Evolutionary conservation across 2,329 filamentous ascomycete species (phyloP).

Genomic region (Onygena corvina): DNA sequence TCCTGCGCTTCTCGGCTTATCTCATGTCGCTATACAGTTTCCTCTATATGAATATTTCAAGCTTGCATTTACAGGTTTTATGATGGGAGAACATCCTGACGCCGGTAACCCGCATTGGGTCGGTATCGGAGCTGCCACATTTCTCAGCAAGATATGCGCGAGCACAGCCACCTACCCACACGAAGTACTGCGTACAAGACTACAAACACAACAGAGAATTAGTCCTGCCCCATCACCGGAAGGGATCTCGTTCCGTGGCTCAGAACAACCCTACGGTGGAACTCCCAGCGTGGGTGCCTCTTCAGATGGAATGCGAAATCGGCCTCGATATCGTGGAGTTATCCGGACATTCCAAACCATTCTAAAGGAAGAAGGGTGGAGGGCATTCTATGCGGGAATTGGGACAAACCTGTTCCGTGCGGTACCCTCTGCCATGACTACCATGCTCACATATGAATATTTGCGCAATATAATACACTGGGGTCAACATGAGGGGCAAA

Average conservation of each 20-base stretch:
- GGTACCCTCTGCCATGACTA: conserved; percentile 89
- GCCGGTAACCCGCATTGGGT: conserved; percentile 58
- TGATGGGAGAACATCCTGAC: conserved; percentile 62
- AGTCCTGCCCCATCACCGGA: conserved; percentile 36
- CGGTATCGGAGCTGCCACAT: conserved; percentile 76
- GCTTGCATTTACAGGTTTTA: conserved; percentile 74
- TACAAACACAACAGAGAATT: conserved; percentile 83
- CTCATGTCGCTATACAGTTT: conserved; percentile 94
- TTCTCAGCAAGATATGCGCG: conserved; percentile 86
- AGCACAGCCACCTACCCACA: conserved; percentile 95
- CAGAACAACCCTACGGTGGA: conserved; percentile 35
- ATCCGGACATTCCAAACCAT: conserved; percentile 74
- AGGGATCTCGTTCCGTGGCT: conserved; percentile 39
- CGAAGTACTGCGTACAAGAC: conserved; percentile 81
- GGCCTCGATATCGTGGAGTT: conserved; percentile 59
- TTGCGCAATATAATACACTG: conserved; percentile 44
- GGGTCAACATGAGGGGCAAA: conserved; percentile 42
- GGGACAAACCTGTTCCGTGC: conserved; percentile 96
- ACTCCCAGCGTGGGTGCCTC: conserved; percentile 33
- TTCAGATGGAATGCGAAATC: conserved; percentile 47
- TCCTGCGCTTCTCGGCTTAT: conserved; percentile 78
- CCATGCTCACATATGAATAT: conserved; percentile 93
- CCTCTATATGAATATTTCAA: conserved; percentile 92
- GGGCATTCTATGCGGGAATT: conserved; percentile 92
- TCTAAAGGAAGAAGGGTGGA: conserved; percentile 81